A percentile compares a stretch with the other conserved stretches of the same genome.
These are phyloP conservation scores for Alternaria sp. DNA, from an alignment of 2,329 filamentous ascomycete genomes.

Conservation along the genomic window DNA sequence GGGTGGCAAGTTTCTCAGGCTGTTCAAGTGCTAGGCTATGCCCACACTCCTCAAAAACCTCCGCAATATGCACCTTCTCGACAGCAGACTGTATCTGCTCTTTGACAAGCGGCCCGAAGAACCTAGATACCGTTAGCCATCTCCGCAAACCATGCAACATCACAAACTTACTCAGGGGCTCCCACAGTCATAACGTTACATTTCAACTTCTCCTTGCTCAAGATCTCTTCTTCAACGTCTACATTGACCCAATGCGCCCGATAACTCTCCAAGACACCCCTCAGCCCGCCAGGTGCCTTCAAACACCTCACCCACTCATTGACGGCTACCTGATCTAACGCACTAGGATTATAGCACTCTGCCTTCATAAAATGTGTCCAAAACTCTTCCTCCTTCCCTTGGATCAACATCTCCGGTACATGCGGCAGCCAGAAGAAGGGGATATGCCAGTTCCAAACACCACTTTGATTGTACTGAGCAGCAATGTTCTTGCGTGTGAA, in stretches of 20 bases:
- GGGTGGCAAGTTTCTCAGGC: slow-evolving; percentile 23
- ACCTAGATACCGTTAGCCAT: slow-evolving; percentile 8
- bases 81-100: slow-evolving; percentile 41
- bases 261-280: slow-evolving; percentile 31
- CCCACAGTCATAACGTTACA: slow-evolving; percentile 33
- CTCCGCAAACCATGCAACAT: neutral
- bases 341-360: slow-evolving; percentile 51
- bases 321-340: slow-evolving; percentile 39
- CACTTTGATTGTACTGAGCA: slow-evolving; percentile 29
- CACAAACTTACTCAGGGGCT: slow-evolving; percentile 25
- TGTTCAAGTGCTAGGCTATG: slow-evolving; percentile 31
- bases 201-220: slow-evolving; percentile 23
- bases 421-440: slow-evolving; percentile 48
- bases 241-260: slow-evolving; percentile 32
- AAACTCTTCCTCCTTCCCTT: slow-evolving; percentile 50
- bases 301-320: slow-evolving; percentile 31
- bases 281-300: slow-evolving; percentile 28
- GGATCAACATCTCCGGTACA: slow-evolving; percentile 52
- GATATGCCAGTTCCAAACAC: slow-evolving; percentile 36
- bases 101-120: slow-evolving; percentile 28
- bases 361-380: slow-evolving; percentile 53
- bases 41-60: slow-evolving; percentile 32
- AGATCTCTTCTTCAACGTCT: slow-evolving; percentile 30
- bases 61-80: slow-evolving; percentile 38
- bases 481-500: slow-evolving; percentile 33